Conservation (phyloP, 2,329 filamentous ascomycete species). For the Hypoxylon rubiginosum region DNA sequence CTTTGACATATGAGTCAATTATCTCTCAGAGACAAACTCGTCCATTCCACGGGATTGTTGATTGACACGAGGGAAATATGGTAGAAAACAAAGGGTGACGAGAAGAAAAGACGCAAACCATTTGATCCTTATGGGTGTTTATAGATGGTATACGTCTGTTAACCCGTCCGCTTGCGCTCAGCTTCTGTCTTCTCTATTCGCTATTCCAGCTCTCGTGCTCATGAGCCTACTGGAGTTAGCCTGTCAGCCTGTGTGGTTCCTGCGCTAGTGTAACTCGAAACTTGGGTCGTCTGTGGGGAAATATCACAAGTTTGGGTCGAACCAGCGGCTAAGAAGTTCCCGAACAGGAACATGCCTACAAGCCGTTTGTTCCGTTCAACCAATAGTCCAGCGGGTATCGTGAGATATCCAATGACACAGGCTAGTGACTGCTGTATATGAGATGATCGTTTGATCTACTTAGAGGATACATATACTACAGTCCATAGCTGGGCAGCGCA, state of each 20-base stretch:
- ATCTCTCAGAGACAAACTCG: slow-evolving; percentile 9
- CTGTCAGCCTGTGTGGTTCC: slow-evolving; percentile 33
- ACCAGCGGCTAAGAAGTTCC: slow-evolving; percentile 19
- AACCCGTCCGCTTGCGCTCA: background rate
- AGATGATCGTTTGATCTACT: background rate
- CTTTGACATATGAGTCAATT: slow-evolving; percentile 9
- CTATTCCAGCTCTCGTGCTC: background rate
- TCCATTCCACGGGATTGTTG: slow-evolving; percentile 21
- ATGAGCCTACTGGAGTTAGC: slow-evolving; percentile 11
- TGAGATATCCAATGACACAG: background rate
- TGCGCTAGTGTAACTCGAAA: slow-evolving; percentile 33
- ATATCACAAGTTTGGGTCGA: slow-evolving; percentile 14
- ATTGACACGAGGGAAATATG: background rate
- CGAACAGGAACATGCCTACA: slow-evolving; percentile 14
- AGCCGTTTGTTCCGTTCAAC: background rate
- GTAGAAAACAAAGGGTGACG: background rate
- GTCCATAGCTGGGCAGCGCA: background rate
- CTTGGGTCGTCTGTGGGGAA: slow-evolving; percentile 30
- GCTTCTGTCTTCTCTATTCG: slow-evolving; percentile 5
- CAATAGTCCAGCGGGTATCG: background rate
- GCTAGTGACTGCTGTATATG: background rate
- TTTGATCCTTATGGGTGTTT: background rate
- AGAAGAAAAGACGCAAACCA: background rate
- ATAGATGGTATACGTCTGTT: background rate
- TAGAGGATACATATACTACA: background rate